Evolutionary conservation across 805 yeast species (phyloP).

Genomic region (Kodamaea neixiangensis): DNA sequence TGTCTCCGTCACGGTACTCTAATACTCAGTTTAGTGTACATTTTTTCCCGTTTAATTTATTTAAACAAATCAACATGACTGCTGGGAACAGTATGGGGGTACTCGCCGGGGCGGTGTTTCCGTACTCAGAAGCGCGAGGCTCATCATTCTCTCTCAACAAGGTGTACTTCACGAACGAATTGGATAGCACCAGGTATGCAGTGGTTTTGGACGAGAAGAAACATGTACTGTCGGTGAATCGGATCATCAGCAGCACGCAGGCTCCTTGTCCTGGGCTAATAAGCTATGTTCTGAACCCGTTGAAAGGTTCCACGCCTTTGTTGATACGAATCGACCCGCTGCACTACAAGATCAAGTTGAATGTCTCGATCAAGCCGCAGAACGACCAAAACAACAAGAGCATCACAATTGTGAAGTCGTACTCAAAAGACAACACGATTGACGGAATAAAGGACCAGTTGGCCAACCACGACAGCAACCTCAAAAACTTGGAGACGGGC

Average conservation of each 20-base stretch:
- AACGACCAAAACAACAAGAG: slow-evolving; percentile 15
- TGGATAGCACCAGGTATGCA: slow-evolving; percentile 23
- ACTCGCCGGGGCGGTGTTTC: background rate
- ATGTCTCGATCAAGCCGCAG: slow-evolving; percentile 23
- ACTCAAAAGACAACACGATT: slow-evolving; percentile 16
- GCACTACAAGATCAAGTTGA: slow-evolving; percentile 29
- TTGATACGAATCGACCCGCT: slow-evolving; percentile 28
- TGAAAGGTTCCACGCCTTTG: slow-evolving; percentile 26
- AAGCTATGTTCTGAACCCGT: slow-evolving; percentile 28
- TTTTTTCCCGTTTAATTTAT: slow-evolving; percentile 1
- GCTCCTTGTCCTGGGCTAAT: slow-evolving; percentile 17
- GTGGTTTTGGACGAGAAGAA: slow-evolving; percentile 22
- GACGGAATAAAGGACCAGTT: slow-evolving; percentile 15
- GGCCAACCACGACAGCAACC: slow-evolving; percentile 10
- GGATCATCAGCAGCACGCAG: slow-evolving; percentile 18
- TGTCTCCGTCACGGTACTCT: no score
- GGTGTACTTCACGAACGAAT: slow-evolving; percentile 28
- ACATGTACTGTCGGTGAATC: slow-evolving; percentile 22
- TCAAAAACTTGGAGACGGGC: slow-evolving; percentile 5
- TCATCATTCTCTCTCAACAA: slow-evolving; percentile 18
- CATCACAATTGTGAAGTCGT: slow-evolving; percentile 36
- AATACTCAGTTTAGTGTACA: background rate
- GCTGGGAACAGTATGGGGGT: slow-evolving; percentile 3
- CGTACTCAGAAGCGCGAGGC: background rate
- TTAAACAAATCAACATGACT: slow-evolving; percentile 1